These are phyloP conservation scores for Marasmius sp. DNA, from an alignment of 1,284 basidiomycete species.

Conservation along the genomic window DNA sequence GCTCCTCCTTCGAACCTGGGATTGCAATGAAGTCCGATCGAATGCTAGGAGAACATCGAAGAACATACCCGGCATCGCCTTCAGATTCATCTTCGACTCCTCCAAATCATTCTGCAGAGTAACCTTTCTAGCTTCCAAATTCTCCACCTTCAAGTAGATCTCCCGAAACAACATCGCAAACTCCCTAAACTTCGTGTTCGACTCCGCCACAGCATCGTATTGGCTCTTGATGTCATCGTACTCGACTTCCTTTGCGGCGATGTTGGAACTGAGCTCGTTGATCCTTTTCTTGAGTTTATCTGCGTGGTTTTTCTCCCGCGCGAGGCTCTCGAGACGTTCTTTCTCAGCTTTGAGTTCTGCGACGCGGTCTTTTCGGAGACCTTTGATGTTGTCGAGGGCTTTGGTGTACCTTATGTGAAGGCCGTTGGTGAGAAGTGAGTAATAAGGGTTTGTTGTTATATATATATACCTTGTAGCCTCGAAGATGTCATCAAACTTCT, in stretches of 20 bases:
- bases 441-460: background rate
- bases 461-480: constrained; percentile 85
- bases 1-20: constrained; percentile 77
- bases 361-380: constrained; percentile 85
- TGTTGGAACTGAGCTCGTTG: constrained; percentile 58
- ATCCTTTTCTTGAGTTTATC: constrained; percentile 80
- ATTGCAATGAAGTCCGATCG: constrained; percentile 7
- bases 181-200: constrained; percentile 85
- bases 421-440: background rate
- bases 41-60: background rate
- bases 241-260: constrained; percentile 74
- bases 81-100: constrained; percentile 67
- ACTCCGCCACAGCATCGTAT: constrained; percentile 66
- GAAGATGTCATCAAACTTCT: constrained; percentile 99
- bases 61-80: constrained; percentile 67
- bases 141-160: constrained; percentile 74
- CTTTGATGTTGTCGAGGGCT: constrained; percentile 92
- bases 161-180: constrained; percentile 84
- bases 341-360: constrained; percentile 93
- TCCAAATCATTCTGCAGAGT: constrained; percentile 55
- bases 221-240: constrained; percentile 70
- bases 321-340: constrained; percentile 80
- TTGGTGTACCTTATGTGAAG: constrained; percentile 82
- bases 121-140: constrained; percentile 65
- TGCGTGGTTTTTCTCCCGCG: constrained; percentile 83